Conservation (phyloP, 768 basidiomycete genomes). For the Kwoniella heveanensis region DNA sequence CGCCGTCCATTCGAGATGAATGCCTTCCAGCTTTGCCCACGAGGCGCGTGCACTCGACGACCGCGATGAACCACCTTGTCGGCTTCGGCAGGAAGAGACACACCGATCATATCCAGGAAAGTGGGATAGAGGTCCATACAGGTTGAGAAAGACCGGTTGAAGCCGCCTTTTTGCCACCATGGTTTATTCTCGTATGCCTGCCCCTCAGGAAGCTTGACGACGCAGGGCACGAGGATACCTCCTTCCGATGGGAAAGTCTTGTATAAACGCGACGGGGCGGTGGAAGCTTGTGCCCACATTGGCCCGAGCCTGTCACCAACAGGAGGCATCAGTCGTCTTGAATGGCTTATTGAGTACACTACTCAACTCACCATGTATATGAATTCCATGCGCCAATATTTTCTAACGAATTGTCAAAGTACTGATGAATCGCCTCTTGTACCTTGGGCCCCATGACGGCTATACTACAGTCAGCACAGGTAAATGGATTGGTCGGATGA, state of each 20-base stretch:
- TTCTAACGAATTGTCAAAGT: constrained; percentile 37
- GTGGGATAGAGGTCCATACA: constrained; percentile 52
- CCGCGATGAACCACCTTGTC: neutral
- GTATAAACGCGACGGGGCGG: constrained; percentile 45
- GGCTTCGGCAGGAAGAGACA: constrained; percentile 4
- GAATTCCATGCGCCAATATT: constrained; percentile 16
- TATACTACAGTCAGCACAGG: no score
- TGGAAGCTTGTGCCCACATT: constrained; percentile 50
- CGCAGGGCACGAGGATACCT: constrained; percentile 7
- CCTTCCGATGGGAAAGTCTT: constrained; percentile 28
- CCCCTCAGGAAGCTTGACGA: constrained; percentile 7
- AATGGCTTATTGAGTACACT: no score
- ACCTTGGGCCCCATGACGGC: constrained; percentile 33
- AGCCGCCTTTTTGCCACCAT: neutral
- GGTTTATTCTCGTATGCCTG: neutral
- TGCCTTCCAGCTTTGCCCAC: constrained; percentile 39
- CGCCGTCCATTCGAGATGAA: no score
- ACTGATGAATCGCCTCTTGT: constrained; percentile 17
- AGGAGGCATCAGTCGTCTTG: no score
- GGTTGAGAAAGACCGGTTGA: constrained; percentile 42
- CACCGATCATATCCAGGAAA: constrained; percentile 29
- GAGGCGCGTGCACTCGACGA: neutral
- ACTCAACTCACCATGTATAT: constrained; percentile 19
- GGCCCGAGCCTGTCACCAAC: constrained; percentile 14
- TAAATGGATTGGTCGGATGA: no score